Evolutionary conservation across 2,329 filamentous ascomycete genomes (phyloP), one percentile per base, ranked within the genome.

Genomic region (Talaromyces sp.): DNA sequence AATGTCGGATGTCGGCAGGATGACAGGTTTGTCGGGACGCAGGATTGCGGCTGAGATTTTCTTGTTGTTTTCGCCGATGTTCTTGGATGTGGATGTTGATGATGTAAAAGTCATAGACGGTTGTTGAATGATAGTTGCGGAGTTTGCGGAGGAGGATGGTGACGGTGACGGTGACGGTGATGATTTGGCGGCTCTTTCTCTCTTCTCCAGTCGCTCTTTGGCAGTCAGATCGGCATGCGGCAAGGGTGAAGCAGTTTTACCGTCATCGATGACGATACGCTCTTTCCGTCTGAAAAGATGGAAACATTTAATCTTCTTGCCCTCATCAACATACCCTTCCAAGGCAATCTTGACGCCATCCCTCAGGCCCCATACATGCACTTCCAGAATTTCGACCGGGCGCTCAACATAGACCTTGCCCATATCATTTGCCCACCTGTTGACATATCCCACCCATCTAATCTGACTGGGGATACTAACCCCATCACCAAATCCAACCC

Each of bases 401-500:
- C 91, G 83, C 72, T 98, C 94, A 8, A 92, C 81, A 72, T 98
- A 99, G 62, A 85, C 84, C 78, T 96, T 96, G 19, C 85, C 87
- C 69, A 81, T 70, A 33, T 86, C 79, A 63, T 87, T 87, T 2
- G 91, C 85, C 94, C 94, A 97, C 13, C 90, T 86, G 72, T 97
- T 90, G 10, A 97, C 91, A 74, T 99, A 99, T 35, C 85, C 84
- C 19, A 99, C 84, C 86, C 91, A 97, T 10, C 95, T 85, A 66
- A 96, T 77, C 77, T 99, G 95, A 69, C 92, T 97, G 0, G 93
- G 93, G 56, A 99, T 99, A 39, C 91, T 95, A 27, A 99, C 90
- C 3, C 95, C 95, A 1, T 88, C 85, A 1, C 94, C 95, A 74
- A 97, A 98, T 19, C 89, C 88, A 2, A 91, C 90, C 58, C 93